Conservation (phyloP, 129 eudicot genomes). For the Sambucus nigra region DNA sequence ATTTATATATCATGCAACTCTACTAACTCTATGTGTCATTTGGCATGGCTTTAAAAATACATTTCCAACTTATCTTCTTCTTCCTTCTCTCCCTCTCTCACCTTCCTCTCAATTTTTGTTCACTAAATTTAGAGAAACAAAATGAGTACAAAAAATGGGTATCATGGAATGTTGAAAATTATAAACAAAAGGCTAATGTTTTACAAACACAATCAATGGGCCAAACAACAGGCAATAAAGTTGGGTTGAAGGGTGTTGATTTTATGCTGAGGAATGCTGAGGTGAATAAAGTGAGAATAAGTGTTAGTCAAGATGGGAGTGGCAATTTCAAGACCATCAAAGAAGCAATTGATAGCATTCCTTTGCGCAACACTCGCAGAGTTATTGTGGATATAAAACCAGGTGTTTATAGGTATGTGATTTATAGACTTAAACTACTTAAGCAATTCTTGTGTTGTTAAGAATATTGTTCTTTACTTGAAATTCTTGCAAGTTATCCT, state of each 20-base stretch:
- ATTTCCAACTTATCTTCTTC: background rate
- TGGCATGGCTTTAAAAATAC: conserved; percentile 19
- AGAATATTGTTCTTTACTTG: no score
- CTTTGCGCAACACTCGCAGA: conserved; percentile 20
- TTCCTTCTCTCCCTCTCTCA: conserved; percentile 7
- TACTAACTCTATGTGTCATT: background rate
- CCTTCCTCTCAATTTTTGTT: background rate
- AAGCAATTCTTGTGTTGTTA: no score
- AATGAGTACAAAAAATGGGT: conserved; percentile 29
- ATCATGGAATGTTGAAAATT: conserved; percentile 24
- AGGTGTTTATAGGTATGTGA: conserved; percentile 40
- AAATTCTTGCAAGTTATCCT: no score
- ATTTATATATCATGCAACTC: background rate
- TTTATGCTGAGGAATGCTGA: conserved; percentile 29
- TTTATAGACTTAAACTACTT: no score
- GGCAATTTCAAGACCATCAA: conserved; percentile 29
- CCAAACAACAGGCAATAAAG: background rate
- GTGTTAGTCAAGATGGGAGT: conserved; percentile 28
- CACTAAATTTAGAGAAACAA: background rate
- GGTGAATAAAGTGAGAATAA: conserved; percentile 19
- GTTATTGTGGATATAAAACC: conserved; percentile 28
- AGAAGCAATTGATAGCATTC: conserved; percentile 37
- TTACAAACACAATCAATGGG: background rate
- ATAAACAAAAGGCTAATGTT: conserved; percentile 4
- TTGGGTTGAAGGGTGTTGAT: conserved; percentile 1